Evolutionary conservation across 345 rosid genomes (phyloP), one percentile per base, ranked within the genome.

Genomic region (Angophora floribunda): DNA sequence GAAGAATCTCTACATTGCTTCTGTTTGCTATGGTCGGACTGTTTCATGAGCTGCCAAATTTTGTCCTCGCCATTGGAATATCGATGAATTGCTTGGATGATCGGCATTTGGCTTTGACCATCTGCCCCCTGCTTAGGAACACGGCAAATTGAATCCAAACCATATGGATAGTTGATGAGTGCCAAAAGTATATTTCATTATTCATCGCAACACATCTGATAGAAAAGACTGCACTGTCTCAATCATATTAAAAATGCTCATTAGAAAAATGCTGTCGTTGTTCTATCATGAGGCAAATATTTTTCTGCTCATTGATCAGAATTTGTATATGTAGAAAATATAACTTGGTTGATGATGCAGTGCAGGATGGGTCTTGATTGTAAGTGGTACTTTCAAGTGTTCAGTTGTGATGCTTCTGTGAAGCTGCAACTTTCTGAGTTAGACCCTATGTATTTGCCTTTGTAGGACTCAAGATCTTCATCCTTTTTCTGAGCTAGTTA

Each of bases 21-120:
- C 97, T 52, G 92, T 98, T 79, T 98, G 99, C 93, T 95, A 95
- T 90, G 99, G 99, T 90, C 95, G 99, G 89, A 98, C 99, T 87
- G 99, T 97, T 85, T 98, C 99, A 85, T 98, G 96, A 97, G 90
- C 91, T 49, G 55, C 91, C 89, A 53, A 89, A 91, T 86, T 91
- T 91, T 89, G 88, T 86, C 87, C 89, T 92, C 91, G 87, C 91
- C 59, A n/a, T 87, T 87, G 67, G 75, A 87, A 89, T 87, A n/a
- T 79, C 15, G 7, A n/a, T 14, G 49, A 63, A 80, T 78, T 59
- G 61, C 49, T 85, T 65, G 55, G 44, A 49, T 49, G 50, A 67
- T 47, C 53, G 7, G 51, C 52, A 59, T 63, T 57, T 26, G 3
- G 84, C 84, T 32, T 85, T 85, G 32, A 85, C 22, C 47, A 30